Evolutionary conservation across 1,284 basidiomycete genomes (phyloP).

Genomic region (Grifola frondosa): DNA sequence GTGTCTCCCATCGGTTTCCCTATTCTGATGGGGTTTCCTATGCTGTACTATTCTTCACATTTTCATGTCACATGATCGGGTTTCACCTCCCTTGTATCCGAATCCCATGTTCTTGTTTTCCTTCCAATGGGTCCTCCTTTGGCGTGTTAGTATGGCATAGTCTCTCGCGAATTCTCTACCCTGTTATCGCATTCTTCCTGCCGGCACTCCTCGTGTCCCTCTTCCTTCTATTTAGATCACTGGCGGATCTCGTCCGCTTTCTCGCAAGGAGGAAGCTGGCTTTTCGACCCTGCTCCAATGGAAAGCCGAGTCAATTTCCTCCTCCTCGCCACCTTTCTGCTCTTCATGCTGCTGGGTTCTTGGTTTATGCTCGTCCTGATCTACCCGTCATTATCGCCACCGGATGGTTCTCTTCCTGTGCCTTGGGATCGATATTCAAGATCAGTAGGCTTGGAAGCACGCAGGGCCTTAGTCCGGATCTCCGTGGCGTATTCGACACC

Average conservation of each 20-base stretch:
- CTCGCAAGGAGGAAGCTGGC: conserved; percentile 1
- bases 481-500: conserved; percentile 39
- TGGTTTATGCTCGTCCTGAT: conserved; percentile 27
- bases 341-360: conserved; percentile 34
- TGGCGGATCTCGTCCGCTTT: conserved; percentile 36
- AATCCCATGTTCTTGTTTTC: conserved; percentile 44
- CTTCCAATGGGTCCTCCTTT: conserved; percentile 39
- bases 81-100: conserved; percentile 42
- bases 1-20: conserved; percentile 35
- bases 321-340: conserved; percentile 34
- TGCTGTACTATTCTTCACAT: conserved; percentile 38
- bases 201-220: conserved; percentile 43
- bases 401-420: conserved; percentile 3
- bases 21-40: conserved; percentile 41
- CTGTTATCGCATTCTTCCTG: conserved; percentile 45
- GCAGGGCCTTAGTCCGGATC: conserved; percentile 40
- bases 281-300: conserved; percentile 38
- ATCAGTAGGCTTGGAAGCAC: conserved; percentile 44
- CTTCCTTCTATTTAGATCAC: conserved; percentile 44
- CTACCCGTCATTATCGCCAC: conserved; percentile 9
- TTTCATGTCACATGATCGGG: conserved; percentile 41
- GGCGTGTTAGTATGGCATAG: conserved; percentile 40
- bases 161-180: conserved; percentile 37
- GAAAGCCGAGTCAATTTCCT: conserved; percentile 45
- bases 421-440: conserved; percentile 52